phyloP scores from a whole-genome alignment of 2,329 filamentous ascomycete species.

The Emericellopsis cladophorae region DNA sequence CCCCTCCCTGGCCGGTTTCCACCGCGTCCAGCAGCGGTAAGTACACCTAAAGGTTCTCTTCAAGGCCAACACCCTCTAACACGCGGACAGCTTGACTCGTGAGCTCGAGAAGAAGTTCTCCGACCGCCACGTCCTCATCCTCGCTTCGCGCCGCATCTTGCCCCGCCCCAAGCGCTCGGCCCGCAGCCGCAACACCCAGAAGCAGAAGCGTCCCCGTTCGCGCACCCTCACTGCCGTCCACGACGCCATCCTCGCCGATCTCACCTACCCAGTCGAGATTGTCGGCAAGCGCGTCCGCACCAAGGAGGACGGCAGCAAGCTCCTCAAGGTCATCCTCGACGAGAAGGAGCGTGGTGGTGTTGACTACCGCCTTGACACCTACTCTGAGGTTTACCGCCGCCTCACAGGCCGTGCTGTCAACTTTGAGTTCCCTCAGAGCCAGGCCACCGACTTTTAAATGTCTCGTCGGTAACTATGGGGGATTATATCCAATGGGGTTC shows the following conservation, averaged over 20 bases:
- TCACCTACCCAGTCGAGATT: slow-evolving; percentile 99
- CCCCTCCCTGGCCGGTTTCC: slow-evolving; percentile 95
- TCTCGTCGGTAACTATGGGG: slow-evolving; percentile 4
- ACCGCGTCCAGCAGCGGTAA: slow-evolving; percentile 99
- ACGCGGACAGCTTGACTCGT: slow-evolving; percentile 73
- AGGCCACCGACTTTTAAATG: slow-evolving; percentile 5
- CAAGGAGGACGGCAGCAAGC: slow-evolving; percentile 97
- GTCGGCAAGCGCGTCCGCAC: slow-evolving; percentile 98
- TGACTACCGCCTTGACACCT: slow-evolving; percentile 98
- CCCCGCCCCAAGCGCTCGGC: slow-evolving; percentile 97
- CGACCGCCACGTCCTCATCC: slow-evolving; percentile 98
- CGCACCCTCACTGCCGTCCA: slow-evolving; percentile 97
- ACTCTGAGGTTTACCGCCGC: slow-evolving; percentile 98
- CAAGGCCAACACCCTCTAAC: neutral
- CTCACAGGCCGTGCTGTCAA: slow-evolving; percentile 91
- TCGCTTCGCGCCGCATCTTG: slow-evolving; percentile 96
- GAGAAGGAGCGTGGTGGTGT: slow-evolving; percentile 99
- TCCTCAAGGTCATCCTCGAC: slow-evolving; percentile 97
- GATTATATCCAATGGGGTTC: slow-evolving; percentile 1
- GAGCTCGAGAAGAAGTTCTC: slow-evolving; percentile 99
- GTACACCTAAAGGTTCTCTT: slow-evolving; percentile 20
- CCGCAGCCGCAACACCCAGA: slow-evolving; percentile 91
- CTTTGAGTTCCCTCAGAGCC: slow-evolving; percentile 94
- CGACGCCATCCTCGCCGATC: slow-evolving; percentile 94
- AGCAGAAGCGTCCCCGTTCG: slow-evolving; percentile 96